A percentile compares a stretch with the other conserved stretches of the same genome.
Evolutionary conservation across 1,284 basidiomycete genomes (phyloP).

Genomic region (Malassezia arunalokei): DNA sequence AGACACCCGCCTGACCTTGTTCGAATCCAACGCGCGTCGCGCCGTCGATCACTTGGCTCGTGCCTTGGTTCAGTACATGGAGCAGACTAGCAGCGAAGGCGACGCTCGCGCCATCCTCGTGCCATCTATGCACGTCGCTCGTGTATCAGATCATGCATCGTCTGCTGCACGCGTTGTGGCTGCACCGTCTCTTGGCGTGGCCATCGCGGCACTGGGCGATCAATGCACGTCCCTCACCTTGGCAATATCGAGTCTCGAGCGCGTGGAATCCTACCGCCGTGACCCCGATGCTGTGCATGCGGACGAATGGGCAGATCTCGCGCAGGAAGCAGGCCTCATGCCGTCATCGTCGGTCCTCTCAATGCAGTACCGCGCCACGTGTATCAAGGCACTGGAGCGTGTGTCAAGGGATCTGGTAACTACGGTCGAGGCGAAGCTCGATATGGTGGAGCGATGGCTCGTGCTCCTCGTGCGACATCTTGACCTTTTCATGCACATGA

Average conservation of each 20-base stretch:
- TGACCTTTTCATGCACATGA: slow-evolving; percentile 33
- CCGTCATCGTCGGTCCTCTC: neutral
- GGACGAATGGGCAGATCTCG: slow-evolving; percentile 58
- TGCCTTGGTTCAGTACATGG: slow-evolving; percentile 32
- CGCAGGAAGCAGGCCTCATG: slow-evolving; percentile 16
- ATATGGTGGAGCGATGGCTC: slow-evolving; percentile 67
- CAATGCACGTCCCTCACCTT: slow-evolving; percentile 55
- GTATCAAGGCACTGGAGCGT: slow-evolving; percentile 13
- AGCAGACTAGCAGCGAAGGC: slow-evolving; percentile 24
- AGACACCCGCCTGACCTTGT: slow-evolving; percentile 18
- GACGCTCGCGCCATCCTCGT: slow-evolving; percentile 22
- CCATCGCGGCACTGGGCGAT: slow-evolving; percentile 57
- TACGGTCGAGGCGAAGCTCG: slow-evolving; percentile 53
- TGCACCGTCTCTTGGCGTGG: slow-evolving; percentile 64
- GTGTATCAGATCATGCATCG: slow-evolving; percentile 12
- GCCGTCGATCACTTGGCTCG: slow-evolving; percentile 25
- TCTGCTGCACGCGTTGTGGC: slow-evolving; percentile 49
- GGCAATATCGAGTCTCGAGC: slow-evolving; percentile 58
- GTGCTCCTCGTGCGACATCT: slow-evolving; percentile 76
- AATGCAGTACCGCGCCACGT: slow-evolving; percentile 14
- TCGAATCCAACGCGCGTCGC: slow-evolving; percentile 22
- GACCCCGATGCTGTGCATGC: slow-evolving; percentile 60
- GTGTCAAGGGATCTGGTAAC: slow-evolving; percentile 47
- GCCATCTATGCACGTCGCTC: slow-evolving; percentile 21
- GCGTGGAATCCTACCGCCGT: slow-evolving; percentile 59